These are phyloP conservation scores for Agaricus bisporus DNA, from an alignment of 768 basidiomycete species.

Conservation along the genomic window DNA sequence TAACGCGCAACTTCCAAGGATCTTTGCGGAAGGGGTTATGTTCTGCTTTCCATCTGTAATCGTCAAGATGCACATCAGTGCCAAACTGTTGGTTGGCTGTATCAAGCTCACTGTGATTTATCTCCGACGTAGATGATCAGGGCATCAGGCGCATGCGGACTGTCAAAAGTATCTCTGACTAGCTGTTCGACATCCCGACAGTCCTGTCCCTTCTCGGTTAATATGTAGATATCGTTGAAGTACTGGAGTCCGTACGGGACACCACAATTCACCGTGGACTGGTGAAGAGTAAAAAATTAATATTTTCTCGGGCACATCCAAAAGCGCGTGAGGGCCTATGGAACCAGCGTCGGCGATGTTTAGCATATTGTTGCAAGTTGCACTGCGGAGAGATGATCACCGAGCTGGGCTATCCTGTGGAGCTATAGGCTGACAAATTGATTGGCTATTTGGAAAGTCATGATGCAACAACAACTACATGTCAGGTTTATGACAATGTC, in stretches of 20 bases:
- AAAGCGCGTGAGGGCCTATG: constrained; percentile 30
- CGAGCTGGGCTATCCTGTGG: constrained; percentile 12
- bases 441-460: too few species aligned
- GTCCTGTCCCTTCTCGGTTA: constrained; percentile 34
- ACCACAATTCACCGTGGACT: constrained; percentile 61
- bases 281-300: constrained; percentile 70
- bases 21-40: constrained; percentile 52
- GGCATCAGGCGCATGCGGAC: constrained; percentile 40
- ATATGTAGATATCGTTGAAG: not conserved
- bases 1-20: constrained; percentile 52
- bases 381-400: too few species aligned
- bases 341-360: constrained; percentile 26
- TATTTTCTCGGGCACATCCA: constrained; percentile 40
- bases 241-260: constrained; percentile 41
- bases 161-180: constrained; percentile 44
- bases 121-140: constrained; percentile 68
- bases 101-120: constrained; percentile 45
- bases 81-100: not conserved
- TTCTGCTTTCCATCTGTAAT: constrained; percentile 70
- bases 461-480: too few species aligned
- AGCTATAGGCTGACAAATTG: too few species aligned
- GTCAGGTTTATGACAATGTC: too few species aligned
- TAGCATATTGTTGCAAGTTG: constrained; percentile 36
- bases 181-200: constrained; percentile 56
- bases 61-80: not conserved